Evolutionary conservation across 1,284 basidiomycete species (phyloP).

Genomic region (Ceratobasidium sp.): DNA sequence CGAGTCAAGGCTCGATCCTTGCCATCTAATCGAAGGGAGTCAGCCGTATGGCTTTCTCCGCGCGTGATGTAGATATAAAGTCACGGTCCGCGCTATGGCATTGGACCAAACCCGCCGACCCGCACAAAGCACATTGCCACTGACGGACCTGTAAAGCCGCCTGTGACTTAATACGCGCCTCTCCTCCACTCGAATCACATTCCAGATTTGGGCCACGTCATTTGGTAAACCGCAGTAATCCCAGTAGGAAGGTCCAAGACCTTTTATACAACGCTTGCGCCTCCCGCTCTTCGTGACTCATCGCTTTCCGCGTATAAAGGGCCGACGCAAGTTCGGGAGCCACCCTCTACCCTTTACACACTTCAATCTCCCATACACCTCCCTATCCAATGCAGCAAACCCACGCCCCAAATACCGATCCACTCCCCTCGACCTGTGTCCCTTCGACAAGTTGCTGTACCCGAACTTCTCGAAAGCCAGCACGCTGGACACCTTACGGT

Average conservation of each 20-base stretch:
- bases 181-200: background rate
- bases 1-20: constrained; percentile 8
- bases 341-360: background rate
- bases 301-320: constrained; percentile 1
- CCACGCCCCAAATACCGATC: constrained; percentile 25
- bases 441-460: background rate
- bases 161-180: constrained; percentile 4
- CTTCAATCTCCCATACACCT: background rate
- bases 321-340: constrained; percentile 5
- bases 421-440: background rate
- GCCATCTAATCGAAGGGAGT: constrained; percentile 1
- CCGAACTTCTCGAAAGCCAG: constrained; percentile 19
- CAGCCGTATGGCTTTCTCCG: constrained; percentile 14
- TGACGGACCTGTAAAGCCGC: background rate
- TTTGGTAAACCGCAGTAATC: constrained; percentile 9
- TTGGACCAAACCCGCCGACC: background rate
- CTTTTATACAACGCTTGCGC: background rate
- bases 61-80: background rate
- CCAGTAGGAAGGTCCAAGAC: constrained; percentile 1
- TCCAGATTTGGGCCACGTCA: constrained; percentile 10
- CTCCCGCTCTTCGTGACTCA: constrained; percentile 16
- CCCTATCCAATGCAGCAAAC: constrained; percentile 2
- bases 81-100: background rate
- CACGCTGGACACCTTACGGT: constrained; percentile 27
- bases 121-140: constrained; percentile 1